Percentiles rank a stretch among this genome's conserved stretches.
Conservation (phyloP, 2,329 filamentous ascomycete species). For the Immersiporthe knoxdaviesiana region DNA sequence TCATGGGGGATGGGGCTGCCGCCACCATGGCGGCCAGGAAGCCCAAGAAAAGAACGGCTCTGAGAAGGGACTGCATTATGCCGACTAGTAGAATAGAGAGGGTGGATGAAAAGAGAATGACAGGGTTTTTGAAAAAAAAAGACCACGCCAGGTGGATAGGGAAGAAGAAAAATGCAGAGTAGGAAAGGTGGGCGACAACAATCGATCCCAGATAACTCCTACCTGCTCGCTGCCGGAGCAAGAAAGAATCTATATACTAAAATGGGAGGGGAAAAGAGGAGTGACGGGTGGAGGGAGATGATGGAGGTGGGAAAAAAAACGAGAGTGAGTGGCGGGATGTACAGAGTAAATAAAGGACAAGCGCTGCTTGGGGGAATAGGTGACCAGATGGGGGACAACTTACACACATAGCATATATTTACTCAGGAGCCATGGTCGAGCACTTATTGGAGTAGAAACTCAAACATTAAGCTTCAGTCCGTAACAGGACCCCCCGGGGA, state of each 20-base stretch:
- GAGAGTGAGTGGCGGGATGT: neutral
- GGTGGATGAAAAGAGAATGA: conserved; percentile 5
- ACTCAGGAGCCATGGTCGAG: conserved; percentile 11
- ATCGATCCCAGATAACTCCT: conserved; percentile 24
- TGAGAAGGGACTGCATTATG: conserved; percentile 35
- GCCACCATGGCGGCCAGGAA: conserved; percentile 52
- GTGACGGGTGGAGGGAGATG: conserved; percentile 2
- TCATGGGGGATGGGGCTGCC: conserved; percentile 45
- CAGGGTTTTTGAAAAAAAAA: conserved; percentile 23
- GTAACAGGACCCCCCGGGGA: conserved; percentile 20
- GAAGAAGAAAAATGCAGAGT: conserved; percentile 19
- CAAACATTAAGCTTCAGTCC: conserved; percentile 22
- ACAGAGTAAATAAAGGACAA: conserved; percentile 26
- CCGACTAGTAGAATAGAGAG: neutral
- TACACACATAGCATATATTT: neutral
- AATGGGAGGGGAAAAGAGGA: conserved; percentile 8
- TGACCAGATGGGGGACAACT: neutral
- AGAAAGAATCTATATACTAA: conserved; percentile 19
- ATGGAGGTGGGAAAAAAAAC: conserved; percentile 2
- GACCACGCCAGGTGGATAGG: conserved; percentile 36
- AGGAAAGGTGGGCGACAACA: conserved; percentile 14
- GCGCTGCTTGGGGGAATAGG: conserved; percentile 18
- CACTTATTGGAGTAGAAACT: conserved; percentile 15
- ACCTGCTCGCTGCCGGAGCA: conserved; percentile 27
- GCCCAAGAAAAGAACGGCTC: conserved; percentile 46